Base-by-base conservation (phyloP, 352 stramenopile species). In the Pythium dissotocum region DNA sequence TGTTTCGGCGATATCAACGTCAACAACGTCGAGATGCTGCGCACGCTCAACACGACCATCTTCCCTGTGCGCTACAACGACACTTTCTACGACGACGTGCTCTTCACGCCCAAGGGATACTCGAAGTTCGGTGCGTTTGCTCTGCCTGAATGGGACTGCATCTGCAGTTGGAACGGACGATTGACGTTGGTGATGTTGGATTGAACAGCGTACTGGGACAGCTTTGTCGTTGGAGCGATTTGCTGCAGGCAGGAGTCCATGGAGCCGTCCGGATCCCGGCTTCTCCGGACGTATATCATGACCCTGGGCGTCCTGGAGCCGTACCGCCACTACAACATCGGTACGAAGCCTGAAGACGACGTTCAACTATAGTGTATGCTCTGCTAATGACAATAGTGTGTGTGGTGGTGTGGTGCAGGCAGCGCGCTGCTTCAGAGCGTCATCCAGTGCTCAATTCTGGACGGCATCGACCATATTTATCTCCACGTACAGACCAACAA, bases 401-500 rank as follows among this genome's bases (percentile, higher is more conserved):
- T 55, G 18, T n/a, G n/a, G n/a, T n/a, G n/a, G n/a, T n/a, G 1
- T 51, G n/a, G 16, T 35, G n/a, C 36, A 87, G 82, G 79, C 32
- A 79, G 75, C 59, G 54, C 61, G 32, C 69, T 90, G 51, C 69
- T 90, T 4, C 51, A 80, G 66, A 71, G 64, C 46, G 70, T 85
- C 12, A 72, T 89, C 12, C 61, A 57, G 1, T 71, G 82, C 51
- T 82, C 78, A 0, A 32, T 59, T 18, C 49, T 63, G n/a, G 70
- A 84, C 51, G 65, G 71, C 49, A 73, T 88, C n/a, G 68, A 77
- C 58, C 75, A 90, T 52, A 72, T 91, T 30, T 93, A 91, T 69
- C 73, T 98, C 28, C 93, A 98, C 70, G 93, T 98, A 9, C 94
- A 98, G 80, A 97, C 94, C 6, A 97, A 73, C 56, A 99, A 99